phyloP scores from a whole-genome alignment of 106 monocot genomes.

The Allium cepa region DNA sequence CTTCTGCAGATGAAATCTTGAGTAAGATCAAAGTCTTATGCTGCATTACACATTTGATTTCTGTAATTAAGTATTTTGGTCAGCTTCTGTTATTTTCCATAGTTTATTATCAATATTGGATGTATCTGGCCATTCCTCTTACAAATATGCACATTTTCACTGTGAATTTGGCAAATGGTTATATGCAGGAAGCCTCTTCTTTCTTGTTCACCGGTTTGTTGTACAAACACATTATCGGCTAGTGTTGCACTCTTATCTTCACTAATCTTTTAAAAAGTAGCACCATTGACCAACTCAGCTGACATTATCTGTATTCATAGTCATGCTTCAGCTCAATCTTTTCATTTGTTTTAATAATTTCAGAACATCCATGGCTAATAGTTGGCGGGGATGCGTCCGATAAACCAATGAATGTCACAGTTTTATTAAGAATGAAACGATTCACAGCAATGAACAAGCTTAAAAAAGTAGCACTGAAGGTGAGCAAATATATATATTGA shows the following conservation, averaged over 20 bases:
- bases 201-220: too few species aligned
- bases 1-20: constrained; percentile 50
- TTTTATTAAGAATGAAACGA: constrained; percentile 51
- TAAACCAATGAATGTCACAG: constrained; percentile 36
- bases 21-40: constrained; percentile 24
- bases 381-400: constrained; percentile 40
- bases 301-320: neutral
- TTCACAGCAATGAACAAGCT: constrained; percentile 56
- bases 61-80: neutral
- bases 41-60: neutral
- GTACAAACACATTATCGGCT: too few species aligned
- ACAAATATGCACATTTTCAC: neutral
- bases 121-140: neutral
- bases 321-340: neutral
- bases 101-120: neutral
- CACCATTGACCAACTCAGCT: too few species aligned
- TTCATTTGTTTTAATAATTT: neutral
- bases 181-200: neutral
- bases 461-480: constrained; percentile 60
- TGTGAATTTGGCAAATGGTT: neutral
- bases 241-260: too few species aligned
- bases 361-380: constrained; percentile 59
- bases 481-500: neutral
- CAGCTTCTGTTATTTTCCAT: neutral
- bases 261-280: too few species aligned